phyloP scores from a whole-genome alignment of 2,329 filamentous ascomycete genomes.

The Colletotrichum spinosum region DNA sequence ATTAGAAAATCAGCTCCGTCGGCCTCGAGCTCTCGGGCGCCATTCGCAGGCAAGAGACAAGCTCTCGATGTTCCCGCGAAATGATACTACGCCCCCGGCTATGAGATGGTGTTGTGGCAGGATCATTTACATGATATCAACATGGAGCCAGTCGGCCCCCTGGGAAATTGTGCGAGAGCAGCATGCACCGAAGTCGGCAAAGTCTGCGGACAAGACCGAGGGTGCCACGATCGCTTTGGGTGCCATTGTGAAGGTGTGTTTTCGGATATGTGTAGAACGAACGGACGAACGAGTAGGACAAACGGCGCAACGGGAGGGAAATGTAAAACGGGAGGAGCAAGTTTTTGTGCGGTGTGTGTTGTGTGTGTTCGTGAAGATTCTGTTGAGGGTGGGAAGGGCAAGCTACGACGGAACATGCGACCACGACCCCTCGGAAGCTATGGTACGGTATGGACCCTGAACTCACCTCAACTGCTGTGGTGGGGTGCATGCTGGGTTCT shows the following conservation, averaged over 20 bases:
- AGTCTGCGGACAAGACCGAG: conserved; percentile 98
- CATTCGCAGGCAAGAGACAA: background rate
- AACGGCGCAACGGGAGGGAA: too few species aligned
- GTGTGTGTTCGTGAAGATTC: conserved; percentile 24
- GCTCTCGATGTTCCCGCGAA: background rate
- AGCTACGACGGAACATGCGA: conserved; percentile 33
- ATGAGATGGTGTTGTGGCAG: background rate
- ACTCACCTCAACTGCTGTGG: conserved; percentile 32
- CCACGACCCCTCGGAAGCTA: conserved; percentile 29
- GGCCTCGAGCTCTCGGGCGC: conserved; percentile 6
- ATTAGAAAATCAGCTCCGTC: conserved; percentile 7
- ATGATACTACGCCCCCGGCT: conserved; percentile 7
- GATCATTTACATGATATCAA: conserved; percentile 80
- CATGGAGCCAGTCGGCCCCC: conserved; percentile 92
- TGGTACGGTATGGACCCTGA: conserved; percentile 39
- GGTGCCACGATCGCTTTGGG: conserved; percentile 95
- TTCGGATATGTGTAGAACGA: background rate
- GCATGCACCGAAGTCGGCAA: conserved; percentile 86
- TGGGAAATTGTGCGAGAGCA: conserved; percentile 88
- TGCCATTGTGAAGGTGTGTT: conserved; percentile 69
- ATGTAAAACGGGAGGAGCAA: background rate
- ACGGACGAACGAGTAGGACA: too few species aligned
- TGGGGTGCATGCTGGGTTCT: conserved; percentile 19
- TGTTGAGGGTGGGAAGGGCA: conserved; percentile 29
- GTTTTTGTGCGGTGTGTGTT: conserved; percentile 4